Evolutionary conservation across 768 basidiomycete genomes (phyloP), one percentile per base, ranked within the genome.

Genomic region (Asterophora lycoperdoides): DNA sequence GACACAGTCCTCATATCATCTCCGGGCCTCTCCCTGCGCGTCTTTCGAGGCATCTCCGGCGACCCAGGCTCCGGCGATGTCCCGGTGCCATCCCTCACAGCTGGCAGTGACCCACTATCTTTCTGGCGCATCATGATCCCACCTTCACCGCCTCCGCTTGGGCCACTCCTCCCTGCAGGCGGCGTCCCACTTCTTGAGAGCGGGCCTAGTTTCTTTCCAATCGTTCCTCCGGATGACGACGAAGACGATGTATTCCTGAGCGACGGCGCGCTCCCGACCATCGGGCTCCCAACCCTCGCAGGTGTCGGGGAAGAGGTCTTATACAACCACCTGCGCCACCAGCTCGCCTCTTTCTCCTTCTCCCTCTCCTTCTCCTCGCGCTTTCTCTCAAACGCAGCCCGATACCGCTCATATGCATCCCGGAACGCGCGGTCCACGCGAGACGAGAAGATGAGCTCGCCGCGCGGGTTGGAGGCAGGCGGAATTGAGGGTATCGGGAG

Each of bases 381-480:
- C 55, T 78, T 74, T 43, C 84, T 71, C 68, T 97, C 95, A 66
- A 96, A 98, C 26, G 83, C 84, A 8, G 82, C 73, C 17, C 95
- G 80, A 67, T 97, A 93, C 13, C 91, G 80, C 65, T 97, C 94
- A 68, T 99, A 99, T 0, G 86, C 78, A 47, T 98, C 96, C 18
- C 89, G 75, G 65, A 98, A 98, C 15, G 66, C 60, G 44, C 78
- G 77, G 51, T 90, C 86, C 15, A 99, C 86, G 39, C 89, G 83
- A 9, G 86, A 89, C 2, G 89, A 93, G 68, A 99, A 96, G 47
- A 98, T 96, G 51, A 99, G 81, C 62, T 99, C 96, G 42, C 96
- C 95, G 11, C 94, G 85, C 3, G 95, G 93, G 65, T 93, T 96
- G 23, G 74, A 73, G 11, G 92, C 77, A 0, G 93, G 91, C 2